Evolutionary conservation across 495 filamentous ascomycete species (phyloP), one percentile per base, ranked within the genome.

Genomic region (Penicillium alfredii): DNA sequence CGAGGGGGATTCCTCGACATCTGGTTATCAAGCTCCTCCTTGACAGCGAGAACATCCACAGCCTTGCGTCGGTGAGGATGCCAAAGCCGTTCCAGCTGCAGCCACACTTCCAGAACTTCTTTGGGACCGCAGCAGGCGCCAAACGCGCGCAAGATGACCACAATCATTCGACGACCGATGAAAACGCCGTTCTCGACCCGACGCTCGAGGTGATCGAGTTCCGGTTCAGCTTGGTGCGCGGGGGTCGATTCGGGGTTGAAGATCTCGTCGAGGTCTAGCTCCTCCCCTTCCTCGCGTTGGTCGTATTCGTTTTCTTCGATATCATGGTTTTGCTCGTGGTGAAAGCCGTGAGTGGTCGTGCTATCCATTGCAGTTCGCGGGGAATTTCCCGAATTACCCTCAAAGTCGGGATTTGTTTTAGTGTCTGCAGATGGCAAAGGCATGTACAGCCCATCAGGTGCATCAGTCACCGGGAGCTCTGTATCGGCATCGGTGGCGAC

Each of bases 131-230:
- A 63, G 35, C 64, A 67, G 20, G 56, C 38, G 22, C 67, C 65
- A 40, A 71, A 71, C 2, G 64, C 67, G 24, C 60, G 60, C 10
- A 71, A 45, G 18, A 71, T 64, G 17, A 47, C 39, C 21, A 61
- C 51, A 26, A 63, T 60, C 52, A 69, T 66, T 18, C 55, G 52
- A 11, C 63, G 63, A 24, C 67, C 63, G 3, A 71, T 36, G 24
- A 71, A 69, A 14, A 69, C 54, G 4, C 62, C 65, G 38, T 71
- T 69, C 16, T 66, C 58, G 3, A 71, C 38, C n/a, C 49, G 55
- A 15, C 34, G 44, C 15, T 60, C 50, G 6, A 56, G 25, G 1
- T 46, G 33, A 14, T 53, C 40, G 5, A 40, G 29, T 6, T 52
- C 47, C 5, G 28, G 20, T 14, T 43, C 38, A 5, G 24, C 4